Conservation (phyloP, 139 green algal genomes). For the Closterium sp. region DNA sequence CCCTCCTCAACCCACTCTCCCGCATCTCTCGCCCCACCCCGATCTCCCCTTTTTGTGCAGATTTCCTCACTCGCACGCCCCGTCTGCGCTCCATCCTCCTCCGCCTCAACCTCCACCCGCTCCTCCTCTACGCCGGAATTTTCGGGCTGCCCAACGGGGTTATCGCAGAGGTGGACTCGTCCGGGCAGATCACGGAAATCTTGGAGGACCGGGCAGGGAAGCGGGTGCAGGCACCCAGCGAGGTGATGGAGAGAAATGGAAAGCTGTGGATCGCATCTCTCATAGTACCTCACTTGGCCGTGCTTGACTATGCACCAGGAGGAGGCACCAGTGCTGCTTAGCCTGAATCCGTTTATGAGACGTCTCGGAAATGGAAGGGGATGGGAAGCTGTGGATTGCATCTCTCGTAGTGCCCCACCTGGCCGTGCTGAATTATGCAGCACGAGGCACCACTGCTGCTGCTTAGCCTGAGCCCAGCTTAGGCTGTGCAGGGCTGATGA, state of each 20-base stretch:
- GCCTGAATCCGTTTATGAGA: too few relatives aligned
- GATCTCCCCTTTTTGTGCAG: not conserved
- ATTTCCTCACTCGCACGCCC: not conserved
- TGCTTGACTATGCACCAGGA: not conserved
- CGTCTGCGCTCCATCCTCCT: not conserved
- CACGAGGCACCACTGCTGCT: too few relatives aligned
- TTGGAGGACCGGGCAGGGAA: conserved; percentile 18
- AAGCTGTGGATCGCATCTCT: conserved; percentile 19
- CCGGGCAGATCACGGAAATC: conserved; percentile 19
- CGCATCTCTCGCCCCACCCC: not conserved
- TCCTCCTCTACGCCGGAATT: conserved; percentile 3
- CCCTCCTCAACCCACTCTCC: not conserved
- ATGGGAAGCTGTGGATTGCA: not conserved
- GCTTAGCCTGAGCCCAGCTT: too few relatives aligned
- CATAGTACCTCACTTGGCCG: conserved; percentile 3
- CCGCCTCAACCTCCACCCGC: not conserved
- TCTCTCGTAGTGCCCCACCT: too few relatives aligned
- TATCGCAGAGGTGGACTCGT: conserved; percentile 10
- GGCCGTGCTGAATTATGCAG: too few relatives aligned
- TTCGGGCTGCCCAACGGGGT: conserved; percentile 18
- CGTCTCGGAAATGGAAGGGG: not conserved
- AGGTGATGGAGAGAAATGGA: conserved; percentile 15
- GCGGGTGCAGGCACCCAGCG: conserved; percentile 8
- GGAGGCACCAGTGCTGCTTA: not conserved
- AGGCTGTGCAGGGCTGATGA: too few relatives aligned